Evolutionary conservation across 2,329 filamentous ascomycete genomes (phyloP), one percentile per base, ranked within the genome.

Genomic region (Sarocladium brachiariae): DNA sequence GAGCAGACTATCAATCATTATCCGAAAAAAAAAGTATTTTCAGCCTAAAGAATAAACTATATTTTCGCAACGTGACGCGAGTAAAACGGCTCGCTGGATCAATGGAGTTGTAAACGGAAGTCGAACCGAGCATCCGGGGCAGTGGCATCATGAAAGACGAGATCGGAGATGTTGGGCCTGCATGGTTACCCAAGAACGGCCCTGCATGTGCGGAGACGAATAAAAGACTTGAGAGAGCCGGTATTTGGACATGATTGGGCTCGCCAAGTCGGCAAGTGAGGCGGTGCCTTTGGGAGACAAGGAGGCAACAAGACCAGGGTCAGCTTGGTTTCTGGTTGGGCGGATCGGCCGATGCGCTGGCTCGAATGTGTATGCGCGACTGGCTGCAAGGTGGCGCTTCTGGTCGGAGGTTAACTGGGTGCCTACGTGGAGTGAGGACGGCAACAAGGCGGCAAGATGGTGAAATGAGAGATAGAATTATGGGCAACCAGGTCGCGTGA

Each of bases 251-350:
- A 16, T 9, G 18, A 27, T 43, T 43, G 39, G 39, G 43, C 25
- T 33, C 16, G 27, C 43, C 43, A 21, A 47, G n/a, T 33, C 24
- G 43, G 18, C 14, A 16, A 47, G 43, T 33, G 24, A 30, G 43
- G 43, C 43, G 43, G 43, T 47, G 43, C 43, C 25, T 47, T 25
- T 31, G 27, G 19, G 43, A 14, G 24, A 47, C 43, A 19, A 31
- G n/a, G 13, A 39, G 16, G 27, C 7, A 30, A 45, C 2, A 18
- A n/a, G 43, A 47, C 43, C 19, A 47, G 43, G 43, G 27, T 47
- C 25, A 18, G 13, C 23, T 25, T 33, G 25, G 19, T 4, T 11
- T 19, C 43, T 47, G 43, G 43, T 47, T 47, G 43, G 43, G 27
- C 16, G n/a, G 25, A 13, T 8, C 6, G 24, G 27, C 18, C 33